Evolutionary conservation across 2,329 filamentous ascomycete genomes (phyloP), one percentile per base, ranked within the genome.

Genomic region (Botrytis galanthina): DNA sequence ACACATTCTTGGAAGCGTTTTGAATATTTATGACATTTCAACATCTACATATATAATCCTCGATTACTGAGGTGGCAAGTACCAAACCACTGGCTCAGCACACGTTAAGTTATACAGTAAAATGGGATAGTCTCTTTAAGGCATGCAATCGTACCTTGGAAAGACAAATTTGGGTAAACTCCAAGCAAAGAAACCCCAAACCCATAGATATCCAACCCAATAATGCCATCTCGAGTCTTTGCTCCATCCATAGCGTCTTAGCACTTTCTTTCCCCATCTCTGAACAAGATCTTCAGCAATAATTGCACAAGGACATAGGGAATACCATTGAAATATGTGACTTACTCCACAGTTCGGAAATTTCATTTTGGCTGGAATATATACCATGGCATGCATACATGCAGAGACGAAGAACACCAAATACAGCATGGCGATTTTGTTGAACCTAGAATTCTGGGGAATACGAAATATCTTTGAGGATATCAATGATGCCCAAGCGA

Each of bases 271-370:
- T 7, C 59, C 59, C 29, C 51, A 51, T 18, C 51, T 64, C 10
- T 63, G 59, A 18, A 29, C 42, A 9, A 64, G 22, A 4, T 63
- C 69, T 64, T 71, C 69, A 10, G 35, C 42, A 35, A 71, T 39
- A 14, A 71, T 64, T 26, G 39, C 69, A 18, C 29, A 71, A 9
- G 59, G 32, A 48, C 18, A 29, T 22, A 63, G 44, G 12, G 32
- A 48, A 71, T 71, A 71, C 57, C 69, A 71, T 22, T 46, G 44
- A 51, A 63, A 63, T 62, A 63, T 71, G 32, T 62, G 69, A 18
- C 69, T 39, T 29, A 71, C 14, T 29, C 57, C 59, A 63, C 69
- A 71, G 16, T 22, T 29, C 37, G 32, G 10, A 63, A 39, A 14
- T 22, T 26, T 10, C 9, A 51, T 61, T 61, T 63, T 71, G 10